Base-by-base conservation (phyloP, 495 filamentous ascomycete species). In the Barbatosphaeria neglecta region DNA sequence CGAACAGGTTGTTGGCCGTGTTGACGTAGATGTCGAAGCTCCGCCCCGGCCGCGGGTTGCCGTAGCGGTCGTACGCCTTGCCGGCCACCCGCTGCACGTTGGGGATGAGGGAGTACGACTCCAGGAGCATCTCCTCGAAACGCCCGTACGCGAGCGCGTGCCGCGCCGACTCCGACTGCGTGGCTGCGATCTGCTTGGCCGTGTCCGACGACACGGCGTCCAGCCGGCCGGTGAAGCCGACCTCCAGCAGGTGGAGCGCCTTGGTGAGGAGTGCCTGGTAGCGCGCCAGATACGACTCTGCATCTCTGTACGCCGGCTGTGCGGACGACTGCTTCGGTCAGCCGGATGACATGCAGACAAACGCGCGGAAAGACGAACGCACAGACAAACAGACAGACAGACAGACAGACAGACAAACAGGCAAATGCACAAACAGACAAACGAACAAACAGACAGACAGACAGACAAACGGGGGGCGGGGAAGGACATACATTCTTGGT, bases 281-380 rank as follows among this genome's bases (percentile, higher is more conserved):
- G 16, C 92, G 82, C 33, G 93, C 89, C 20, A 95, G 76, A 57
- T 97, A 98, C 20, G 82, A 78, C 43, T 84, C 80, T 6, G 88
- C 80, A 60, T 97, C 92, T 46, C 84, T 82, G 65, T 95, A 93
- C 7, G 79, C 74, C 15, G 83, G 75, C 82, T 94, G 54, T 50
- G 18, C 11, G 35, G 44, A 45, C 70, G 37, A 65, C 56, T 37
- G 22, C 60, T 52, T 60, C 55, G 52, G 22, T 45, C 2, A 13
- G 7, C 2, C n/a, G n/a, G n/a, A n/a, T n/a, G n/a, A n/a, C n/a
- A n/a, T n/a, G n/a, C n/a, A n/a, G n/a, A n/a, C n/a, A n/a, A n/a
- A n/a, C n/a, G n/a, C n/a, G n/a, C n/a, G n/a, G n/a, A n/a, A n/a
- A n/a, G n/a, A n/a, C n/a, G n/a, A n/a, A n/a, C n/a, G n/a, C n/a